A percentile compares a stretch with the other conserved stretches of the same genome.
These are phyloP conservation scores for Oidiodendron maius DNA, from an alignment of 495 filamentous ascomycete genomes.

Conservation along the genomic window DNA sequence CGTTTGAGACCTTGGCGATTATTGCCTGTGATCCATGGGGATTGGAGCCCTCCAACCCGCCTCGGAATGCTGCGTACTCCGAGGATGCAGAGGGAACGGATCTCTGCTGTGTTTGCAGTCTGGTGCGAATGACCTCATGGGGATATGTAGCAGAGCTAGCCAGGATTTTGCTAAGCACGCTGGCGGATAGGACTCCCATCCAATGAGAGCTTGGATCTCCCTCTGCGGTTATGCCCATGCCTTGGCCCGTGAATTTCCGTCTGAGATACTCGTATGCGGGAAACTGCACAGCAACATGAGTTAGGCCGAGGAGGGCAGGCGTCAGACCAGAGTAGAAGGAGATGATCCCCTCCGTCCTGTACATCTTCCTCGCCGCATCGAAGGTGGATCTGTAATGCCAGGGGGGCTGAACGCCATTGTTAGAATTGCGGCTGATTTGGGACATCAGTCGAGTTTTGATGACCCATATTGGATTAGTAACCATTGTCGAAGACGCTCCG, in stretches of 20 bases:
- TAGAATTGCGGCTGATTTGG: conserved; percentile 47
- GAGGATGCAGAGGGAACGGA: conserved; percentile 43
- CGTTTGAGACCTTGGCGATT: conserved; percentile 8
- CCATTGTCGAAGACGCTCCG: conserved; percentile 86
- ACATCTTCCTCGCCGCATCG: conserved; percentile 95
- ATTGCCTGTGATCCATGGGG: conserved; percentile 23
- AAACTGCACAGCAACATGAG: conserved; percentile 97
- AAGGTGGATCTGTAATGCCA: conserved; percentile 86
- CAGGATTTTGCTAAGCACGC: conserved; percentile 90
- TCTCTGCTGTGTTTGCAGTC: conserved; percentile 81
- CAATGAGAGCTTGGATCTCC: conserved; percentile 55
- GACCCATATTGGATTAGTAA: conserved; percentile 99
- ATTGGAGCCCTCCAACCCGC: conserved; percentile 42
- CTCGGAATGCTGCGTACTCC: conserved; percentile 59
- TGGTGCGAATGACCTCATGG: conserved; percentile 89
- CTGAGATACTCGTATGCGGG: conserved; percentile 94
- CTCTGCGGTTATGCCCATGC: conserved; percentile 65
- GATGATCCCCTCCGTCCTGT: conserved; percentile 72
- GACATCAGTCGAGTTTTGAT: conserved; percentile 99
- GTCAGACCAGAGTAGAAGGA: conserved; percentile 96
- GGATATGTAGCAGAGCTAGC: conserved; percentile 95
- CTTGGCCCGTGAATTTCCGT: conserved; percentile 78
- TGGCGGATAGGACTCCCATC: conserved; percentile 74
- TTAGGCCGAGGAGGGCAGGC: conserved; percentile 84
- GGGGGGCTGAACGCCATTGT: conserved; percentile 51